A percentile compares a stretch with the other conserved stretches of the same genome.
Evolutionary conservation across 495 filamentous ascomycete genomes (phyloP).

Genomic region (Neurospora sp.): DNA sequence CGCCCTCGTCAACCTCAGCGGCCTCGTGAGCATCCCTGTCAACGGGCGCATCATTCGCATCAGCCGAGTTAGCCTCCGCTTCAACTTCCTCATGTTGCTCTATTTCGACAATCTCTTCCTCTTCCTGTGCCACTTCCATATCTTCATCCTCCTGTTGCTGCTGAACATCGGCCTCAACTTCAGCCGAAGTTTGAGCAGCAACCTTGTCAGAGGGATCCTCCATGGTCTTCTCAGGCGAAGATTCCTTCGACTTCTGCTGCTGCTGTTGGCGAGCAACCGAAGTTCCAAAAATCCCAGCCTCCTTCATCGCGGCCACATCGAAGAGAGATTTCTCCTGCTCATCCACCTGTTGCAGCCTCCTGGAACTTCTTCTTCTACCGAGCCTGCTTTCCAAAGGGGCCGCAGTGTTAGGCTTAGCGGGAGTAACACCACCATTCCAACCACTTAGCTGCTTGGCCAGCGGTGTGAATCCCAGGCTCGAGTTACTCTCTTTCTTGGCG

Average conservation of each 20-base stretch:
- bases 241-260: neutral
- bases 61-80: neutral
- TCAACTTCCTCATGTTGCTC: neutral
- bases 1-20: slow-evolving; percentile 16
- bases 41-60: neutral
- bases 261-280: neutral
- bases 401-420: neutral
- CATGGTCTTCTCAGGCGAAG: neutral
- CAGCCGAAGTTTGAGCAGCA: neutral
- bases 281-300: neutral
- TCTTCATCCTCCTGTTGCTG: neutral
- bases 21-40: slow-evolving; percentile 38
- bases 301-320: neutral
- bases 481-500: neutral
- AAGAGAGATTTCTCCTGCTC: neutral
- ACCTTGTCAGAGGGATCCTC: neutral
- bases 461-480: slow-evolving; percentile 45
- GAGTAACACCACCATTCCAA: slow-evolving; percentile 40
- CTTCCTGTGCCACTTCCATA: neutral
- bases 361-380: neutral
- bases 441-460: slow-evolving; percentile 47
- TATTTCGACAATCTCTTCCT: neutral
- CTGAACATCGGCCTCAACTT: neutral
- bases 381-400: neutral
- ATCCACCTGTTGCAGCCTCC: neutral